Base-by-base conservation (phyloP, 805 yeast genomes). In the Candida saitoana region DNA sequence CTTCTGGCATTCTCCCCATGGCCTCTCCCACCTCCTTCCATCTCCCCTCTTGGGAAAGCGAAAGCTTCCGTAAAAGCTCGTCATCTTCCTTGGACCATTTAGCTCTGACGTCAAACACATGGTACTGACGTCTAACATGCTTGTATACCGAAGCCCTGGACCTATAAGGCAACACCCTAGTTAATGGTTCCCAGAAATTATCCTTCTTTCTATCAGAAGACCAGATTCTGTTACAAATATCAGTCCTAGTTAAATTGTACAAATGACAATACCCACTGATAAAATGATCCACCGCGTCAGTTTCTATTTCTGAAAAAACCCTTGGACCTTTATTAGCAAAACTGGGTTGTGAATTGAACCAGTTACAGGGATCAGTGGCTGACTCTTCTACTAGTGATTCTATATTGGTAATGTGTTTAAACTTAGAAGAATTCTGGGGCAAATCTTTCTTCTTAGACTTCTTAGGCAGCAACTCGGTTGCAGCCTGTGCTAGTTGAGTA, bases 1-100 rank as follows among this genome's bases (percentile, higher is more conserved):
- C 98, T 57, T 91, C 98, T 0, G 98, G 97, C 98, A 91, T 91
- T 54, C 98, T 73, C 11, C 86, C 87, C 78, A 91, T 71, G 5
- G 70, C 67, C 40, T 74, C 74, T 5, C 97, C 97, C 46, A 91
- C 86, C 32, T 72, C 70, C 51, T 87, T 87, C 98, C 98, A 91
- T 56, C 85, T 88, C 14, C 93, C 88, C 44, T 82, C 87, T 50
- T 79, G 76, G 18, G 80, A 79, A 7, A 74, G 61, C 8, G 87
- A 86, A 39, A 87, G 65, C 41, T 73, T 73, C 1, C 79, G 79
- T 40, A 91, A 69, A 37, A 74, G 72, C 30, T 66, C 74, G 60
- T 91, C 97, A 47, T 90, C 96, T 46, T 79, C 87, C 6, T 77
- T 69, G 1, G 85, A 82, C 98, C 98, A 91, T 56, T 82, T 87